Evolutionary conservation across 495 filamentous ascomycete genomes (phyloP).

Genomic region (Aspergillus steynii): DNA sequence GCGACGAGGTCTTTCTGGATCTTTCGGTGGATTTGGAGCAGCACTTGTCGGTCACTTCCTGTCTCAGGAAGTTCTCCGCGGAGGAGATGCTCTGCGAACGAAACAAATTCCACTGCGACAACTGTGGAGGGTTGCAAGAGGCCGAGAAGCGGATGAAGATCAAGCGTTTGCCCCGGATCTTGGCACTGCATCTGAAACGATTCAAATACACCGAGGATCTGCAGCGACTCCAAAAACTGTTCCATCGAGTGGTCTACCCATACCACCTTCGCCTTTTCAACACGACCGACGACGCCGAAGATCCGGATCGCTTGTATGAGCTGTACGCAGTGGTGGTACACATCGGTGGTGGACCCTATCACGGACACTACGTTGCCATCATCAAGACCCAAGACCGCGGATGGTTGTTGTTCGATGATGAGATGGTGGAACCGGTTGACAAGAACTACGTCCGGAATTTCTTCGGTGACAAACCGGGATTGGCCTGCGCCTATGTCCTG

Average conservation of each 20-base stretch:
- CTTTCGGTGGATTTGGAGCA: conserved; percentile 94
- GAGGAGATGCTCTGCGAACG: conserved; percentile 98
- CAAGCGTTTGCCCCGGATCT: conserved; percentile 86
- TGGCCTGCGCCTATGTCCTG: conserved; percentile 93
- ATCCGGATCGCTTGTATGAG: conserved; percentile 93
- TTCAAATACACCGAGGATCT: conserved; percentile 98
- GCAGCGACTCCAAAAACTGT: conserved; percentile 90
- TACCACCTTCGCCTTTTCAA: conserved; percentile 97
- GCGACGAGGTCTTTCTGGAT: conserved; percentile 94
- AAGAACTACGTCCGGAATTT: conserved; percentile 97
- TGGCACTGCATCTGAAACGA: conserved; percentile 90
- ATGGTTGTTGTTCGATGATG: conserved; percentile 96
- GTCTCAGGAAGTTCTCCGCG: conserved; percentile 90
- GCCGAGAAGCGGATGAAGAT: conserved; percentile 99
- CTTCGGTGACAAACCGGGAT: conserved; percentile 87
- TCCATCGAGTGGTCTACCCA: conserved; percentile 95
- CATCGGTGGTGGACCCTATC: conserved; percentile 96
- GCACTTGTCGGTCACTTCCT: conserved; percentile 95
- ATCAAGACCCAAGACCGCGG: conserved; percentile 96
- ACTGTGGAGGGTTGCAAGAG: conserved; percentile 94
- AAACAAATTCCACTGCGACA: conserved; percentile 98
- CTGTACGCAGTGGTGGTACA: conserved; percentile 98
- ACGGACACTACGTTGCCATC: conserved; percentile 95
- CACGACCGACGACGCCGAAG: conserved; percentile 94
- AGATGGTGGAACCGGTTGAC: conserved; percentile 97